phyloP scores from a whole-genome alignment of 208 protist species.

The Acanthamoeba quina region DNA sequence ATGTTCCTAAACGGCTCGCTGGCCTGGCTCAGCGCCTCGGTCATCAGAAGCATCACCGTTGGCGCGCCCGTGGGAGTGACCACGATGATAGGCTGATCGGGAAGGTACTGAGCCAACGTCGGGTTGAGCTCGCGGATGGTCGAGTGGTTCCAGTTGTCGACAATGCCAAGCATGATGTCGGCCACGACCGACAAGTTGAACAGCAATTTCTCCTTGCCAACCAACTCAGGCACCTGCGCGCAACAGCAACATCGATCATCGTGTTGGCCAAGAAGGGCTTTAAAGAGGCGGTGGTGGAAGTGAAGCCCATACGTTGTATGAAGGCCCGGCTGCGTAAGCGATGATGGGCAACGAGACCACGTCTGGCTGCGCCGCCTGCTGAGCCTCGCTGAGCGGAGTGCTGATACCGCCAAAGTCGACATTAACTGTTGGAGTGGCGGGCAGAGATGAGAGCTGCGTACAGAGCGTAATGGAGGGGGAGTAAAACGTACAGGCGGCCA shows the following conservation, averaged over 20 bases:
- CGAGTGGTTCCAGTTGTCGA: conserved; percentile 4
- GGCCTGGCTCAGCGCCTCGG: not conserved
- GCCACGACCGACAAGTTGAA: conserved; percentile 36
- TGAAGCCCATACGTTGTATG: not conserved
- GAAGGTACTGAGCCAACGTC: not conserved
- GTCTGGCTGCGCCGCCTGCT: conserved; percentile 5
- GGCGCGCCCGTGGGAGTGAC: not conserved
- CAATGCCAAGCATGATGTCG: conserved; percentile 35
- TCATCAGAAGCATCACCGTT: not conserved
- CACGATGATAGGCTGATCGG: not conserved
- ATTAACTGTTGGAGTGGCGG: not conserved
- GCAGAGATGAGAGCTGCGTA: too few species aligned
- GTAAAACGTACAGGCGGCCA: not conserved
- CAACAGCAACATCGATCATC: not conserved
- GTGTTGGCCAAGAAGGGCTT: not conserved
- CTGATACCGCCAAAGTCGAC: conserved; percentile 30
- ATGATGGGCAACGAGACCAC: not conserved
- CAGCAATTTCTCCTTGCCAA: conserved; percentile 32
- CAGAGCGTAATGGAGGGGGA: not conserved
- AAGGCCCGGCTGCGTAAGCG: not conserved
- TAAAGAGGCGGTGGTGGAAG: not conserved
- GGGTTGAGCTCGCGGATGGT: conserved; percentile 28
- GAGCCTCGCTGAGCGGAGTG: not conserved
- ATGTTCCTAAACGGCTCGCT: not conserved
- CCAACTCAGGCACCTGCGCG: not conserved